Evolutionary conservation across 768 basidiomycete genomes (phyloP).

Genomic region (Kwoniella europaea): DNA sequence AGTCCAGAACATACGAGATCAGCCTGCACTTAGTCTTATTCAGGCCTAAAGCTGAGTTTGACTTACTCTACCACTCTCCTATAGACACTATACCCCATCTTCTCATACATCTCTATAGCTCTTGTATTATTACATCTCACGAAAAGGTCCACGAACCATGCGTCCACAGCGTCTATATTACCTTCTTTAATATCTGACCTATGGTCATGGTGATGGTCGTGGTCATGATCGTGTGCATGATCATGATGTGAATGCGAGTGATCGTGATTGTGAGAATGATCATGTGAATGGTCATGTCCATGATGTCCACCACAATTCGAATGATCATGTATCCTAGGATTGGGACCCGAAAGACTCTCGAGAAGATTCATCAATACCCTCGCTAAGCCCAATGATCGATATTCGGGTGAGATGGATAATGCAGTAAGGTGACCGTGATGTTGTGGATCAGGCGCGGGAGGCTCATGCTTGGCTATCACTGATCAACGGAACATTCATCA

Average conservation of each 20-base stretch:
- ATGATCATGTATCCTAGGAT: constrained; percentile 11
- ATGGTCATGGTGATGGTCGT: not conserved
- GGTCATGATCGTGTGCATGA: not conserved
- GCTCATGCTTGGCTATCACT: constrained; percentile 88
- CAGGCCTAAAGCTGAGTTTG: too few species aligned
- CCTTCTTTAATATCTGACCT: not conserved
- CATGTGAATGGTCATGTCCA: constrained; percentile 7
- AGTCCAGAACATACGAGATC: not conserved
- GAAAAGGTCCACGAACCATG: constrained; percentile 93
- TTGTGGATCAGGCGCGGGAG: constrained; percentile 44
- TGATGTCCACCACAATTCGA: constrained; percentile 8
- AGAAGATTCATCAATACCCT: constrained; percentile 83
- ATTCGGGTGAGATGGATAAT: constrained; percentile 90
- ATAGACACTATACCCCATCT: constrained; percentile 90
- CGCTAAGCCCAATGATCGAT: constrained; percentile 84
- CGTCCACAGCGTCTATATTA: constrained; percentile 55
- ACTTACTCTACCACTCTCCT: constrained; percentile 82
- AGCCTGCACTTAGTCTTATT: not conserved
- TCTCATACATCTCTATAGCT: constrained; percentile 90
- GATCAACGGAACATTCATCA: constrained; percentile 2
- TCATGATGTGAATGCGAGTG: not conserved
- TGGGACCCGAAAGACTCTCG: constrained; percentile 66
- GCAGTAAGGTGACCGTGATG: constrained; percentile 86
- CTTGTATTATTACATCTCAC: constrained; percentile 84
- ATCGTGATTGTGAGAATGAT: not conserved